These are phyloP conservation scores for Bretziella fagacearum DNA, from an alignment of 2,329 filamentous ascomycete genomes.

Conservation along the genomic window DNA sequence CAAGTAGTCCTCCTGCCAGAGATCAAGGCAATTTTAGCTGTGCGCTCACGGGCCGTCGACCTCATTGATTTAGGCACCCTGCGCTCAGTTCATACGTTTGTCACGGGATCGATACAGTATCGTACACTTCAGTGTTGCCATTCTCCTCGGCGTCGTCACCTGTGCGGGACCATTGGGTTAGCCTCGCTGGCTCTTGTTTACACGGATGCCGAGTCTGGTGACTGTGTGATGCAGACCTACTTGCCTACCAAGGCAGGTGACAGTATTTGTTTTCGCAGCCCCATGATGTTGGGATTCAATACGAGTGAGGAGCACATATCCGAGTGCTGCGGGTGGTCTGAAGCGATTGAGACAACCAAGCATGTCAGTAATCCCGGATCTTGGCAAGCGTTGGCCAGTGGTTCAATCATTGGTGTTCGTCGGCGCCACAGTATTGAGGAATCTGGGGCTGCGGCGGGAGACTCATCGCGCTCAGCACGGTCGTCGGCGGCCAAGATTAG, in stretches of 20 bases:
- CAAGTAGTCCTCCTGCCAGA: constrained; percentile 42
- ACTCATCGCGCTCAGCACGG: not conserved
- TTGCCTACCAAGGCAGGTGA: constrained; percentile 34
- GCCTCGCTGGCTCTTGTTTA: constrained; percentile 49
- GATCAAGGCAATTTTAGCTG: constrained; percentile 43
- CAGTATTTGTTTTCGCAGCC: constrained; percentile 37
- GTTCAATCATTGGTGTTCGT: constrained; percentile 47
- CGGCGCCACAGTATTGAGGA: constrained; percentile 22
- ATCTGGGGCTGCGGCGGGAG: not conserved
- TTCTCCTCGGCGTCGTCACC: constrained; percentile 32
- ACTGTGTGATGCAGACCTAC: constrained; percentile 50
- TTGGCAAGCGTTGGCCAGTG: constrained; percentile 46
- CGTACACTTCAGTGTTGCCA: constrained; percentile 45
- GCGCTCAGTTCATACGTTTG: constrained; percentile 42
- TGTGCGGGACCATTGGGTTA: constrained; percentile 39
- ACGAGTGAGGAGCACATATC: constrained; percentile 24
- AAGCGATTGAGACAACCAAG: constrained; percentile 33
- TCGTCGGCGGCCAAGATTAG: not conserved
- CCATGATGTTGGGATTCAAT: constrained; percentile 17
- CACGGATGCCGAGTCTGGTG: constrained; percentile 37
- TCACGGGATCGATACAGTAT: constrained; percentile 38
- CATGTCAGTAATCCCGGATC: constrained; percentile 43
- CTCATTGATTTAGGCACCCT: constrained; percentile 31
- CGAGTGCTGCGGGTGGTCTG: constrained; percentile 33
- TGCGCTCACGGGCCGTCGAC: constrained; percentile 40